Percentiles rank a stretch among this genome's conserved stretches.
Conservation (phyloP, 345 rosid genomes). For the Eucalyptus leucophloia region DNA sequence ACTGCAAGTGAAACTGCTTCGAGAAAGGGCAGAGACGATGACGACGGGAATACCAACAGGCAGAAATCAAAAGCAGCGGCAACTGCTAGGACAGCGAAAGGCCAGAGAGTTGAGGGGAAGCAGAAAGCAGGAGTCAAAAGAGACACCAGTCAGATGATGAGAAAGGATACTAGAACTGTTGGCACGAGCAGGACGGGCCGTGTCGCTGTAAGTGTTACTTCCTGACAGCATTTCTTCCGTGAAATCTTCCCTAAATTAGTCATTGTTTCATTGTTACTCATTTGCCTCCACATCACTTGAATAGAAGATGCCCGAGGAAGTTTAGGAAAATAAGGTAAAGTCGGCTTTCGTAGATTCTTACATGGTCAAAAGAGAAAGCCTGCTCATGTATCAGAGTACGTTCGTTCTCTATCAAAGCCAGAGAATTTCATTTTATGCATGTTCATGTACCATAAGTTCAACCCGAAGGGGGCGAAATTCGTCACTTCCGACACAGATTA, state of each 20-base stretch:
- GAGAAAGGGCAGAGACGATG: neutral
- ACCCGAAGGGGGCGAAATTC: neutral
- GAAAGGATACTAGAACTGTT: conserved; percentile 19
- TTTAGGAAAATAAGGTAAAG: neutral
- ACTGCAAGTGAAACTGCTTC: neutral
- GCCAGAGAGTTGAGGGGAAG: conserved; percentile 5
- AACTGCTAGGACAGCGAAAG: neutral
- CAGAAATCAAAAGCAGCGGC: neutral
- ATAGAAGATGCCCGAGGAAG: neutral
- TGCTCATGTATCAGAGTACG: neutral
- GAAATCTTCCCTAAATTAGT: neutral
- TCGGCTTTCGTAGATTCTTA: neutral
- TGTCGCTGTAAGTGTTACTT: conserved; percentile 29
- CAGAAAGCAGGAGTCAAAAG: conserved; percentile 7
- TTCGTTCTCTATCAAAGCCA: neutral
- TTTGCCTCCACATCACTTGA: neutral
- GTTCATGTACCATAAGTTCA: neutral
- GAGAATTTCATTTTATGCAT: neutral
- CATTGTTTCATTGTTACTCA: neutral
- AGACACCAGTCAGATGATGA: conserved; percentile 13
- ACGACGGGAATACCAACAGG: neutral
- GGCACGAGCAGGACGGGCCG: conserved; percentile 12
- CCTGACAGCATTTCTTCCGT: conserved; percentile 3
- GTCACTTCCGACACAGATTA: neutral
- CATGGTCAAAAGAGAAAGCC: neutral